Percentiles rank a stretch among this genome's conserved stretches.
Conservation (phyloP, 768 basidiomycete species). For the Suillus subaureus region DNA sequence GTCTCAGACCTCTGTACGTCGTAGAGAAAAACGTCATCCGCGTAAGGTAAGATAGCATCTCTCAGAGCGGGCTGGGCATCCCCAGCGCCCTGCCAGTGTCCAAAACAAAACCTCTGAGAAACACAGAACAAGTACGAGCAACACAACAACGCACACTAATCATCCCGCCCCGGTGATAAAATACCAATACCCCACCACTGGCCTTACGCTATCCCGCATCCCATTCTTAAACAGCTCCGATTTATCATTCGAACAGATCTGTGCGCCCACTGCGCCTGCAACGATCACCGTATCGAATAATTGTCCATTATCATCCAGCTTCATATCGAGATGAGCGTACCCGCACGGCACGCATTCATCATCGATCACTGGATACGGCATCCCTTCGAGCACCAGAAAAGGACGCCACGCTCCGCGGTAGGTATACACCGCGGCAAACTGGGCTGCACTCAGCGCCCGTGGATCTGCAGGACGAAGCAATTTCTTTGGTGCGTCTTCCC, state of each 20-base stretch:
- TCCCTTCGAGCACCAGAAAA: constrained; percentile 31
- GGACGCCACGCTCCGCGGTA: constrained; percentile 23
- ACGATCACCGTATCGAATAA: constrained; percentile 30
- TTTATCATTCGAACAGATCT: constrained; percentile 35
- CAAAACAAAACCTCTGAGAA: neutral
- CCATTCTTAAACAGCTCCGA: constrained; percentile 35
- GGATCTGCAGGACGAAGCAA: constrained; percentile 33
- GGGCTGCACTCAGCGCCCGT: constrained; percentile 25
- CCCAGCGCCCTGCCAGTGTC: neutral
- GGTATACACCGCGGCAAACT: constrained; percentile 33
- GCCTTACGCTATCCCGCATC: constrained; percentile 34
- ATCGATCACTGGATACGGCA: constrained; percentile 33
- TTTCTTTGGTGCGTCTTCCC: constrained; percentile 35
- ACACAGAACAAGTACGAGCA: neutral
- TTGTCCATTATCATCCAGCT: constrained; percentile 30
- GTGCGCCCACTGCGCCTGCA: constrained; percentile 33
- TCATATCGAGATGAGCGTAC: constrained; percentile 31
- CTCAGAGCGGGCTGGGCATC: neutral
- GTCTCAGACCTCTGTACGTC: too few relatives aligned
- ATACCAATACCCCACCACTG: constrained; percentile 37
- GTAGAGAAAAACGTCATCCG: neutral
- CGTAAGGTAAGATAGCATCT: neutral
- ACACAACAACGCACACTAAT: neutral
- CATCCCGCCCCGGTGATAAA: constrained; percentile 13
- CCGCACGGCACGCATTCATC: constrained; percentile 32